phyloP scores from a whole-genome alignment of 2,329 filamentous ascomycete species.

The Dothideomycetes sp. region DNA sequence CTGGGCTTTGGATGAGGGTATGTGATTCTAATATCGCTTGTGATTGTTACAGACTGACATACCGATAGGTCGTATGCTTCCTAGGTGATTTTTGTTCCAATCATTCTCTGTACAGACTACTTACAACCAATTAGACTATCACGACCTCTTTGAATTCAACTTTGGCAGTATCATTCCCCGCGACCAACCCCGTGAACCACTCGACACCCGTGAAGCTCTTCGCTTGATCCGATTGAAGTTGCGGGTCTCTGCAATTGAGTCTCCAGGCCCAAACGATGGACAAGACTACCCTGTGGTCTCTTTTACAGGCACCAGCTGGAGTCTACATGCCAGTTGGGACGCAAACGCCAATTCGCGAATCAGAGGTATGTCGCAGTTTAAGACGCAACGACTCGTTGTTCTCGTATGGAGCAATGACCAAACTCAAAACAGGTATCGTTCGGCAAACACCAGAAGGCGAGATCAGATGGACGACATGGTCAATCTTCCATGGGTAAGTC shows the following conservation, averaged over 20 bases:
- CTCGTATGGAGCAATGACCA: neutral
- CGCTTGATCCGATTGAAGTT: conserved; percentile 62
- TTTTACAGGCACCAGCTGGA: conserved; percentile 54
- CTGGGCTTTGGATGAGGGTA: conserved; percentile 63
- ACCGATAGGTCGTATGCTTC: conserved; percentile 36
- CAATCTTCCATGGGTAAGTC: conserved; percentile 46
- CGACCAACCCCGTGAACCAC: conserved; percentile 35
- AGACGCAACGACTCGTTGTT: neutral
- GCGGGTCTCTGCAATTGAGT: conserved; percentile 49
- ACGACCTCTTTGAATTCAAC: conserved; percentile 64
- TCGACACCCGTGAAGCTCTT: conserved; percentile 57
- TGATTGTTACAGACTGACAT: no score
- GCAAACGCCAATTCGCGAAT: conserved; percentile 60
- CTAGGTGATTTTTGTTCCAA: conserved; percentile 24
- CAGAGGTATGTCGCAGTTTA: conserved; percentile 42
- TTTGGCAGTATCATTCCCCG: conserved; percentile 40
- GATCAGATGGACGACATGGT: conserved; percentile 64
- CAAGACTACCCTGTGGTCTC: conserved; percentile 54
- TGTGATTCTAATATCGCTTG: no score
- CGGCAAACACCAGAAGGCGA: conserved; percentile 60
- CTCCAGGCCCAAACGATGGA: conserved; percentile 49
- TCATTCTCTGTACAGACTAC: conserved; percentile 25
- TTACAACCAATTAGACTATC: conserved; percentile 51
- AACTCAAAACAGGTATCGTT: conserved; percentile 43
- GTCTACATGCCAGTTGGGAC: conserved; percentile 56